Conservation (phyloP, 495 filamentous ascomycete genomes). For the Penicillium arizonense region DNA sequence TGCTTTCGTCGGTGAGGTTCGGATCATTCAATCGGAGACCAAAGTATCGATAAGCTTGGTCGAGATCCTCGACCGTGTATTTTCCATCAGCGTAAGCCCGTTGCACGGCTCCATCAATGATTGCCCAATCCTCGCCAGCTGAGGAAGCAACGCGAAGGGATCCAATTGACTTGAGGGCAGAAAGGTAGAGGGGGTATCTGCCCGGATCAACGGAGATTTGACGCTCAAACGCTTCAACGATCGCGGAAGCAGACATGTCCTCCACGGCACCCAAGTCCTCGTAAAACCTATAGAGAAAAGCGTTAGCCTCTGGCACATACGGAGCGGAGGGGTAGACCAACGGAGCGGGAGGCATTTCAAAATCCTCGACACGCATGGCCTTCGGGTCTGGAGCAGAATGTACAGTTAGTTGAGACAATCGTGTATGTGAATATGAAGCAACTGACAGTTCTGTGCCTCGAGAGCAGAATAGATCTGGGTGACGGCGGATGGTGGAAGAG, state of each 20-base stretch:
- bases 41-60: constrained; percentile 56
- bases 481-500: constrained; percentile 28
- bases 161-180: constrained; percentile 37
- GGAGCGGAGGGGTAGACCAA: constrained; percentile 17
- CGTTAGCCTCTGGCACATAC: constrained; percentile 10
- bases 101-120: constrained; percentile 37
- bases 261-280: constrained; percentile 46
- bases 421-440: too few relatives aligned
- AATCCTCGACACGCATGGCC: constrained; percentile 26
- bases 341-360: constrained; percentile 38
- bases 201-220: constrained; percentile 36
- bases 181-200: constrained; percentile 30
- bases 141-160: constrained; percentile 17
- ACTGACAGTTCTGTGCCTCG: constrained; percentile 50
- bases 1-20: constrained; percentile 50
- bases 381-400: constrained; percentile 28
- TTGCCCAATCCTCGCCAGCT: constrained; percentile 30
- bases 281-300: constrained; percentile 29
- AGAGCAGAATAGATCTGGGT: constrained; percentile 43
- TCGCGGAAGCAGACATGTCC: constrained; percentile 36
- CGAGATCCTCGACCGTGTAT: constrained; percentile 51
- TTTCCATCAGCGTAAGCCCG: constrained; percentile 40
- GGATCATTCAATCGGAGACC: constrained; percentile 37
- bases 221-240: constrained; percentile 40
- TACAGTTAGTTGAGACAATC: background rate